Base-by-base conservation (phyloP, 148 eudicot species). In the Oxyria digyna region DNA sequence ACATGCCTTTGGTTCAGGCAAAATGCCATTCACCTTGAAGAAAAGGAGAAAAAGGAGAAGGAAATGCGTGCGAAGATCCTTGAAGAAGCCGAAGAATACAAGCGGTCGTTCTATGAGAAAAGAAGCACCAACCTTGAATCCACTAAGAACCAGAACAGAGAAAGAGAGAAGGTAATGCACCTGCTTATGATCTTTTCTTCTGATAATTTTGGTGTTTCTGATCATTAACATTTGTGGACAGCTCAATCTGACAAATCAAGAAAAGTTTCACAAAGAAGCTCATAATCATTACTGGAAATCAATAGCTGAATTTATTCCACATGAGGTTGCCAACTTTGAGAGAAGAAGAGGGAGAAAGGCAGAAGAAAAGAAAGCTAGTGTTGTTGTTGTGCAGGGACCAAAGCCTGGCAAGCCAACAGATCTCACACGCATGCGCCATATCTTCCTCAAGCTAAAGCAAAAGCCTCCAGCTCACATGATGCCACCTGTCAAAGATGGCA, bases 381-480 rank as follows among this genome's bases (percentile, higher is more conserved):
- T 93, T 33, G 78, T 85, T 17, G 85, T 93, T 66, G 48, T 93
- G 55, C 98, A 93, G 71, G 98, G 98, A 45, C 98, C 98, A 12
- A 93, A 89, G 76, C 98, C 98, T 8, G 98, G 98, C 41, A 93
- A 93, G 76, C 98, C 98, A 12, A 93, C 98, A 0, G 98, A 93
- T 75, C 89, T 93, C 62, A 78, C 96, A 18, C 88, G 98, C 75
- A 72, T 93, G 96, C 85, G 96, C 63, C 91, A 88, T 23, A 76
- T 93, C 65, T 73, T 87, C 41, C 76, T 86, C 73, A 93, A 93
- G 80, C 80, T 93, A 71, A 93, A 93, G 85, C 91, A 89, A 75
- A 79, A 83, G 17, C 98, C 98, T 18, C 98, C 98, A 41, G 85
- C 98, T 74, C 98, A 93, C 79, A 93, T 93, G 98, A 68, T 82